Evolutionary conservation across 345 rosid species (phyloP).

Genomic region (Reutealis trisperma): DNA sequence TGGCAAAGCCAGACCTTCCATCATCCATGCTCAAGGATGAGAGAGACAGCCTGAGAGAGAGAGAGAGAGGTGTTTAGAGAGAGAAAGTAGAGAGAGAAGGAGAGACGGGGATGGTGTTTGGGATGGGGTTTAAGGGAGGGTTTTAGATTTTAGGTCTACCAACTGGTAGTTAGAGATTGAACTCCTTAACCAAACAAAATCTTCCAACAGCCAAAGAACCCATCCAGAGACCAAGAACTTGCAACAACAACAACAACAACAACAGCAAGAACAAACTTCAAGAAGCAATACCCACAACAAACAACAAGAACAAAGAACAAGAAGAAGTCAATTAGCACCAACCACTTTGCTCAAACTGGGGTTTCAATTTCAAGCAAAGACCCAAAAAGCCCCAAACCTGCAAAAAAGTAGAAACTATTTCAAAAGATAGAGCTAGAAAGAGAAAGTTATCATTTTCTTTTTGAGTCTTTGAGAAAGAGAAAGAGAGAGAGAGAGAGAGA

Average conservation of each 20-base stretch:
- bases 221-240: conserved; percentile 9
- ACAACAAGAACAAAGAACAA: conserved; percentile 14
- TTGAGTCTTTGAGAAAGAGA: background rate
- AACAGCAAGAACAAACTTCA: conserved; percentile 11
- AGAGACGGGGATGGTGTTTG: conserved; percentile 15
- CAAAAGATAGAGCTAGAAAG: conserved; percentile 12
- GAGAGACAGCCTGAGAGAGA: conserved; percentile 29
- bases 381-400: conserved; percentile 5
- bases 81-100: conserved; percentile 21
- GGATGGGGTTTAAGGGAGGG: conserved; percentile 49
- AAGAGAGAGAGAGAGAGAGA: conserved; percentile 17
- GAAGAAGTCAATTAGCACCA: conserved; percentile 36
- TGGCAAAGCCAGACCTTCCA: conserved; percentile 47
- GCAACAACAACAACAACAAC: conserved; percentile 18
- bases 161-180: conserved; percentile 87
- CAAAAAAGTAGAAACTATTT: conserved; percentile 16
- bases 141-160: conserved; percentile 78
- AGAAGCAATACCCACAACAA: conserved; percentile 7
- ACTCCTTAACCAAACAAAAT: conserved; percentile 63
- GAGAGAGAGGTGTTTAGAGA: conserved; percentile 16
- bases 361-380: conserved; percentile 30
- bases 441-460: conserved; percentile 30
- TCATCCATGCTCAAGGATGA: conserved; percentile 44
- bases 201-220: conserved; percentile 35
- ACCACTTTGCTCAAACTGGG: conserved; percentile 29